Conservation (phyloP, 2,329 filamentous ascomycete genomes). For the Metarhizium anisopliae region DNA sequence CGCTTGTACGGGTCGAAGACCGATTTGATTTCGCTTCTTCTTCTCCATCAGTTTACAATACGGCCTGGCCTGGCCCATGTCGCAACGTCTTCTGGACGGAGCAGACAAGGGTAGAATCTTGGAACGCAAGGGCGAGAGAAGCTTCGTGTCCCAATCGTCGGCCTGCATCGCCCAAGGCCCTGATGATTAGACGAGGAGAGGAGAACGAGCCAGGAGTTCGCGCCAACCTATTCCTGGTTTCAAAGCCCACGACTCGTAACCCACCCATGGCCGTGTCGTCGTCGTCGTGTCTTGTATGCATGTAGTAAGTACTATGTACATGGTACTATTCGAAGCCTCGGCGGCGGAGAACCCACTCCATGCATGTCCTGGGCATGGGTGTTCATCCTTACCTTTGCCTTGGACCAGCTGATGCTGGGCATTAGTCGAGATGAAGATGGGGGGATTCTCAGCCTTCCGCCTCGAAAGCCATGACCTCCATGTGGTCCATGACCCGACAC, state of each 20-base stretch:
- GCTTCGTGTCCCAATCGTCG: not conserved
- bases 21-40: not conserved
- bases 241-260: not conserved
- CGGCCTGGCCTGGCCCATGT: not conserved
- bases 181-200: not conserved
- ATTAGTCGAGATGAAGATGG: not conserved
- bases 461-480: not conserved
- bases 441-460: not conserved
- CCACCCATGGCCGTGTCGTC: no score
- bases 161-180: not conserved
- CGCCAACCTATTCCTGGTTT: not conserved
- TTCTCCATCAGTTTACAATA: not conserved
- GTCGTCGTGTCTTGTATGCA: no score
- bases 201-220: constrained; percentile 1
- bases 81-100: not conserved
- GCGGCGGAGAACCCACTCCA: no score
- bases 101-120: not conserved
- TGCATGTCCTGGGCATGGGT: not conserved
- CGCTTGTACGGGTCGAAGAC: not conserved
- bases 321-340: no score
- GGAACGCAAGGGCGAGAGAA: not conserved
- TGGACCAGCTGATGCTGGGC: not conserved
- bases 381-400: no score
- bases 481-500: not conserved
- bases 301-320: no score